Conservation (phyloP, 169 alveolate species). For the Plasmodium vinckei region DNA sequence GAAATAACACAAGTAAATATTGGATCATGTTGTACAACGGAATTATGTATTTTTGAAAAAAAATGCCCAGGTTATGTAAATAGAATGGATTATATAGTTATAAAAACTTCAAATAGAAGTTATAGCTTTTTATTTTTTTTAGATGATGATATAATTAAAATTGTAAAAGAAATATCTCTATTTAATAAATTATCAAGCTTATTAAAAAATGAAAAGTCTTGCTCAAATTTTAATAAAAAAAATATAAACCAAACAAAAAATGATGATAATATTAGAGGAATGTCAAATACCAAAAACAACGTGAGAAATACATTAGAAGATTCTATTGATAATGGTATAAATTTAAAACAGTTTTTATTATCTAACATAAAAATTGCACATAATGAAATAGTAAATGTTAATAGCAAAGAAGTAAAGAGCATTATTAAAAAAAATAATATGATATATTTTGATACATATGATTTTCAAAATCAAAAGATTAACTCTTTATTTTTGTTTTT, state of each 20-base stretch:
- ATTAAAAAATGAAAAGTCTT: background rate
- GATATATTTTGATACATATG: constrained; percentile 49
- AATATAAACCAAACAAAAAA: background rate
- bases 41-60: constrained; percentile 35
- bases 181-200: constrained; percentile 16
- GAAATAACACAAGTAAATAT: constrained; percentile 48
- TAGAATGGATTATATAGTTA: constrained; percentile 39
- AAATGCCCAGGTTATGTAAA: constrained; percentile 17
- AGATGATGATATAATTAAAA: constrained; percentile 36
- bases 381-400: constrained; percentile 6
- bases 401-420: constrained; percentile 16
- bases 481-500: constrained; percentile 48
- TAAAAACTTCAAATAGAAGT: constrained; percentile 26
- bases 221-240: background rate
- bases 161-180: constrained; percentile 4
- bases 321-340: background rate
- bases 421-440: constrained; percentile 31
- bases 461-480: constrained; percentile 31
- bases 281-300: background rate
- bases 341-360: constrained; percentile 36
- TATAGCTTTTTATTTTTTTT: constrained; percentile 49
- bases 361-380: constrained; percentile 3
- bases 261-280: background rate
- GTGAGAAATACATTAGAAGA: constrained; percentile 1
- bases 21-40: constrained; percentile 45